Percentiles rank a stretch among this genome's conserved stretches.
These are phyloP conservation scores for Pichia sp. DNA, from an alignment of 1,139 yeast genomes.

Conservation along the genomic window DNA sequence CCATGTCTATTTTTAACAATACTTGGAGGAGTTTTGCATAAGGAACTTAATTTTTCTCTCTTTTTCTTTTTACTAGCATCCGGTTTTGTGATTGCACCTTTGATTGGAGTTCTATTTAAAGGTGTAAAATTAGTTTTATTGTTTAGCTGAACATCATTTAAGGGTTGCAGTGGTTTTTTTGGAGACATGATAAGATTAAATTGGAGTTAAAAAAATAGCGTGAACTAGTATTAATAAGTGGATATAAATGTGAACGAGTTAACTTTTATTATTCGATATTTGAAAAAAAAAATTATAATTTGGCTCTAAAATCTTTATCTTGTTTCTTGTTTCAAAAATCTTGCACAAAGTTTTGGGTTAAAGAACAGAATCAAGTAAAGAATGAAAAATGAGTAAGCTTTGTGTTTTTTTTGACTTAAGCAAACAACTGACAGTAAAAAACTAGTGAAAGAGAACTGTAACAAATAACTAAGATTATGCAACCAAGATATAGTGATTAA, in stretches of 20 bases:
- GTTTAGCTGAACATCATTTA: conserved; percentile 28
- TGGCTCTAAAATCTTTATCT: not conserved
- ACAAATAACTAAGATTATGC: not conserved
- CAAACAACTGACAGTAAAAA: not conserved
- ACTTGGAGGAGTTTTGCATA: conserved; percentile 93
- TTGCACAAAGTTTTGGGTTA: not conserved
- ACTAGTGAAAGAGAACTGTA: not conserved
- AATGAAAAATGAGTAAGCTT: not conserved
- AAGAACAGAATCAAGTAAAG: not conserved
- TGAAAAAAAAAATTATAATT: not conserved
- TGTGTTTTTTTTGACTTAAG: not conserved
- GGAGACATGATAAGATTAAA: conserved; percentile 10
- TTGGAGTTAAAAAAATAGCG: not conserved
- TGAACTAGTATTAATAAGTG: too few species aligned
- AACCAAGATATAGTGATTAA: not conserved
- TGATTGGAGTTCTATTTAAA: conserved; percentile 26
- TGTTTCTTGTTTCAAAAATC: not conserved
- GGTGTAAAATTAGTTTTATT: conserved; percentile 23
- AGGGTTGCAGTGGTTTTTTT: conserved; percentile 29
- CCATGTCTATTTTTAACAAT: conserved; percentile 83
- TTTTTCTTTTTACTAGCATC: conserved; percentile 44
- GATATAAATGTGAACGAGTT: not conserved
- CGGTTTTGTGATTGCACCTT: conserved; percentile 27
- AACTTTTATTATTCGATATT: not conserved
- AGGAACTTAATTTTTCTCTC: conserved; percentile 78